A percentile compares a stretch with the other conserved stretches of the same genome.
Conservation (phyloP, 2,329 filamentous ascomycete species). For the Colletotrichum sublineola region DNA sequence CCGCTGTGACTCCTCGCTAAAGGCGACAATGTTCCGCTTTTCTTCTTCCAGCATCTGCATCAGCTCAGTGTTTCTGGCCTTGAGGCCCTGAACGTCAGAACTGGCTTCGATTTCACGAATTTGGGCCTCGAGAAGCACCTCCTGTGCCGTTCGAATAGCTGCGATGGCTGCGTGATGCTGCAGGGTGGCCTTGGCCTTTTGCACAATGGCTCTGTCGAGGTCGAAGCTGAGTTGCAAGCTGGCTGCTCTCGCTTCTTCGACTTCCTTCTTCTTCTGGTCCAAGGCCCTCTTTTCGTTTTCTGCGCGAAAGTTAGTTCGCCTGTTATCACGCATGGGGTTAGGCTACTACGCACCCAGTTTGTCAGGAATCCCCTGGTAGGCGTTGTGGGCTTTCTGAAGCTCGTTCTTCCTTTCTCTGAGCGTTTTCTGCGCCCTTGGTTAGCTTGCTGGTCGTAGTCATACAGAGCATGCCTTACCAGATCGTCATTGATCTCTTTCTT, state of each 20-base stretch:
- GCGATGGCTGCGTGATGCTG: slow-evolving; percentile 71
- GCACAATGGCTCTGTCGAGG: slow-evolving; percentile 67
- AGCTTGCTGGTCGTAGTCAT: slow-evolving; percentile 33
- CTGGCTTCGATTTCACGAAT: slow-evolving; percentile 81
- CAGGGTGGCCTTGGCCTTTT: slow-evolving; percentile 68
- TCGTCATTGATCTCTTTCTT: slow-evolving; percentile 42
- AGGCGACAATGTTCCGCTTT: slow-evolving; percentile 54
- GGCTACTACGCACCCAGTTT: slow-evolving; percentile 72
- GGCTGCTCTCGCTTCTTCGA: slow-evolving; percentile 56
- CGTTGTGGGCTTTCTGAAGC: slow-evolving; percentile 74
- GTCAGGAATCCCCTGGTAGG: slow-evolving; percentile 76
- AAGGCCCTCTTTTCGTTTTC: slow-evolving; percentile 49
- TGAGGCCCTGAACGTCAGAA: slow-evolving; percentile 83
- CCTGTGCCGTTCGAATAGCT: slow-evolving; percentile 71
- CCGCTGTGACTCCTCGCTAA: slow-evolving; percentile 57
- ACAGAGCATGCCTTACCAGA: slow-evolving; percentile 48
- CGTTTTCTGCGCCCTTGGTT: slow-evolving; percentile 54
- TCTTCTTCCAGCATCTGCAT: slow-evolving; percentile 64
- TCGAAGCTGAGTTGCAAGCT: slow-evolving; percentile 66
- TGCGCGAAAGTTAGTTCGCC: slow-evolving; percentile 19
- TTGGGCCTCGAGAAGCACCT: slow-evolving; percentile 76
- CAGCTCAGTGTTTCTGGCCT: slow-evolving; percentile 73
- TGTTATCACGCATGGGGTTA: neutral
- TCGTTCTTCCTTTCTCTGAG: slow-evolving; percentile 74
- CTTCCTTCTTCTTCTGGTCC: slow-evolving; percentile 57